These are phyloP conservation scores for Skeletonema potamos DNA, from an alignment of 108 stramenopile genomes.

Conservation along the genomic window DNA sequence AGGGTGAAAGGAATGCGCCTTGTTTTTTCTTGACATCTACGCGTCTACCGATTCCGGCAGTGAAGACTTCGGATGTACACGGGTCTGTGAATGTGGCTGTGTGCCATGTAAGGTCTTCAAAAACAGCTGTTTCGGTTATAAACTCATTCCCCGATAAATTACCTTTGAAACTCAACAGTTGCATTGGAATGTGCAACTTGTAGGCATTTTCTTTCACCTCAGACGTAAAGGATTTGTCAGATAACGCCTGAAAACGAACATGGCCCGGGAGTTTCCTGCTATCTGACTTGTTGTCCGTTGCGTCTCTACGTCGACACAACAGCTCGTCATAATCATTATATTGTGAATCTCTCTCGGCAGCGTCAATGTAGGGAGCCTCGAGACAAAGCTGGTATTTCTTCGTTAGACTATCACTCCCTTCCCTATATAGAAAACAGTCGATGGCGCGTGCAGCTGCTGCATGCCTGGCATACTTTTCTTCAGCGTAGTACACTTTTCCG, in stretches of 20 bases:
- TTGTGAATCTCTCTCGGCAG: neutral
- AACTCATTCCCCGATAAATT: neutral
- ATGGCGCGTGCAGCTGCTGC: slow-evolving; percentile 43
- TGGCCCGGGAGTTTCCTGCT: neutral
- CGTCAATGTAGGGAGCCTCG: slow-evolving; percentile 9
- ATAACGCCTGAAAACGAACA: too few relatives aligned
- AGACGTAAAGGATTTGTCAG: neutral
- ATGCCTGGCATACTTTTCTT: slow-evolving; percentile 8
- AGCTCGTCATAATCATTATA: neutral
- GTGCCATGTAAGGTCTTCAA: slow-evolving; percentile 5
- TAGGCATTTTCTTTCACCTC: neutral
- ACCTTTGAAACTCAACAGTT: neutral
- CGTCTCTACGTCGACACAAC: neutral
- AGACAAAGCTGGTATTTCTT: slow-evolving; percentile 12
- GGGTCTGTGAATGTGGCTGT: slow-evolving; percentile 30
- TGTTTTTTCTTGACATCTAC: slow-evolving; percentile 4
- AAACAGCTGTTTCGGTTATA: neutral
- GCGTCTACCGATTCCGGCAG: slow-evolving; percentile 20
- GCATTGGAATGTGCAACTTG: neutral
- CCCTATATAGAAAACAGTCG: slow-evolving; percentile 25
- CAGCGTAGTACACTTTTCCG: slow-evolving; percentile 21
- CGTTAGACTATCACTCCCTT: neutral
- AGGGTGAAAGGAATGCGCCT: neutral
- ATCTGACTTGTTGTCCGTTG: neutral
- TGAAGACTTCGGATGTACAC: slow-evolving; percentile 23